Evolutionary conservation across 371 early-diverging fungal genomes (phyloP).

Genomic region (Phascolomyces articulosus): DNA sequence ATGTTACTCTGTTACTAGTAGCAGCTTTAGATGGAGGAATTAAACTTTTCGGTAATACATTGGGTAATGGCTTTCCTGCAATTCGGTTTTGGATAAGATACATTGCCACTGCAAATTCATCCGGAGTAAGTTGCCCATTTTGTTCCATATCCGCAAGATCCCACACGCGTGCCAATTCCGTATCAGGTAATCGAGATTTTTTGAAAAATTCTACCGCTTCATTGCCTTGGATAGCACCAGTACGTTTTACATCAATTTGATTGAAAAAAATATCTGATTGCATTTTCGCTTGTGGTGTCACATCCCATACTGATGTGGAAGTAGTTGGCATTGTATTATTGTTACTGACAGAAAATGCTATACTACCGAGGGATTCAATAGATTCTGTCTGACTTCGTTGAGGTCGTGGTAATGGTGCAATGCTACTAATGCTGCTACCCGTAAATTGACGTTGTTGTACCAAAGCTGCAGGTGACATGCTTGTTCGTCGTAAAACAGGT

Average conservation of each 20-base stretch:
- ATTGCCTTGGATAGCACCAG: slow-evolving; percentile 45
- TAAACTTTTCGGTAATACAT: slow-evolving; percentile 60
- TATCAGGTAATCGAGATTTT: slow-evolving; percentile 77
- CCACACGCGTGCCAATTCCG: slow-evolving; percentile 83
- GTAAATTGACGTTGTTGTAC: slow-evolving; percentile 8
- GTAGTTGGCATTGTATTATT: slow-evolving; percentile 16
- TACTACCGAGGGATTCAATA: slow-evolving; percentile 44
- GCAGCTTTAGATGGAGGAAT: slow-evolving; percentile 23
- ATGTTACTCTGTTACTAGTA: background rate
- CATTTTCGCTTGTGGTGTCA: slow-evolving; percentile 69
- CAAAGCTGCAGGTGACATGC: slow-evolving; percentile 6
- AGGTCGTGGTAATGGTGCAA: background rate
- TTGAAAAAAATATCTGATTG: slow-evolving; percentile 76
- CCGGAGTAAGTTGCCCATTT: slow-evolving; percentile 76
- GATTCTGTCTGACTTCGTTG: slow-evolving; percentile 27
- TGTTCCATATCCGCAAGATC: slow-evolving; percentile 79
- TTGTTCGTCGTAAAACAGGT: slow-evolving; percentile 16
- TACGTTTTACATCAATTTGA: slow-evolving; percentile 57
- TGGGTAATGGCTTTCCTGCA: slow-evolving; percentile 76
- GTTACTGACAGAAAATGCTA: slow-evolving; percentile 31
- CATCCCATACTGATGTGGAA: slow-evolving; percentile 60
- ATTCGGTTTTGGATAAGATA: slow-evolving; percentile 83
- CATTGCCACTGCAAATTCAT: slow-evolving; percentile 95
- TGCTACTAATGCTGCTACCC: slow-evolving; percentile 8
- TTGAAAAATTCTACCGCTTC: slow-evolving; percentile 85